Evolutionary conservation across 306 rosid genomes (phyloP).

Genomic region (Cicer judaicum): DNA sequence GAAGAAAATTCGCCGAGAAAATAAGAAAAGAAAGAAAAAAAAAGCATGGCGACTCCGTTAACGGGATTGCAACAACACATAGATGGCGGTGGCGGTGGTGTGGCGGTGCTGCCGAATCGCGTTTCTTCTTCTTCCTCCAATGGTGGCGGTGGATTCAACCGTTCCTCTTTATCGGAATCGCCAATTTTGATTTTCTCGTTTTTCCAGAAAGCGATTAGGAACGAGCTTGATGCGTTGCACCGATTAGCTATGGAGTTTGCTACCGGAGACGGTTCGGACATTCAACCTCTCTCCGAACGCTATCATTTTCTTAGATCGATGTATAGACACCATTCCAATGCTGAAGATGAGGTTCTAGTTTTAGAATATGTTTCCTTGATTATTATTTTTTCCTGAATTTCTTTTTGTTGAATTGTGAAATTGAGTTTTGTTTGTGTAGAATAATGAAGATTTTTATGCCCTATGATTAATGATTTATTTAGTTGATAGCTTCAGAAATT

Average conservation of each 20-base stretch:
- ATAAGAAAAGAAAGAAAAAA: constrained; percentile 37
- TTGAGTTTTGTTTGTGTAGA: constrained; percentile 14
- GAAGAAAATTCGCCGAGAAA: constrained; percentile 30
- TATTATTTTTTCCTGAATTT: background rate
- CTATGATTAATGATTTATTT: constrained; percentile 9
- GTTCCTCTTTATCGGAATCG: constrained; percentile 61
- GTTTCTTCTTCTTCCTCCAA: constrained; percentile 58
- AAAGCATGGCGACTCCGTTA: constrained; percentile 79
- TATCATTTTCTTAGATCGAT: constrained; percentile 85
- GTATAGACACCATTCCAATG: constrained; percentile 94
- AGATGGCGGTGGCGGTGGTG: constrained; percentile 76
- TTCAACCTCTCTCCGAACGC: constrained; percentile 68
- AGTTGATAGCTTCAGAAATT: constrained; percentile 35
- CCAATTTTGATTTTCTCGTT: constrained; percentile 86
- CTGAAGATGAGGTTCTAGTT: constrained; percentile 92
- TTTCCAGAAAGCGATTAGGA: constrained; percentile 88
- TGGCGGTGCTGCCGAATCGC: constrained; percentile 72
- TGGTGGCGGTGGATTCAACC: constrained; percentile 56
- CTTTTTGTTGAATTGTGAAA: constrained; percentile 23
- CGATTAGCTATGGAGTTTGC: constrained; percentile 89
- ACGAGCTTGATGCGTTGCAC: constrained; percentile 90
- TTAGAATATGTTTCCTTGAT: constrained; percentile 17
- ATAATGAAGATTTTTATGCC: background rate
- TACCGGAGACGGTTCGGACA: constrained; percentile 70
- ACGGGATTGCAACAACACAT: constrained; percentile 63